A percentile compares a stretch with the other conserved stretches of the same genome.
Evolutionary conservation across 768 basidiomycete species (phyloP).

Genomic region (Amanita exitialis): DNA sequence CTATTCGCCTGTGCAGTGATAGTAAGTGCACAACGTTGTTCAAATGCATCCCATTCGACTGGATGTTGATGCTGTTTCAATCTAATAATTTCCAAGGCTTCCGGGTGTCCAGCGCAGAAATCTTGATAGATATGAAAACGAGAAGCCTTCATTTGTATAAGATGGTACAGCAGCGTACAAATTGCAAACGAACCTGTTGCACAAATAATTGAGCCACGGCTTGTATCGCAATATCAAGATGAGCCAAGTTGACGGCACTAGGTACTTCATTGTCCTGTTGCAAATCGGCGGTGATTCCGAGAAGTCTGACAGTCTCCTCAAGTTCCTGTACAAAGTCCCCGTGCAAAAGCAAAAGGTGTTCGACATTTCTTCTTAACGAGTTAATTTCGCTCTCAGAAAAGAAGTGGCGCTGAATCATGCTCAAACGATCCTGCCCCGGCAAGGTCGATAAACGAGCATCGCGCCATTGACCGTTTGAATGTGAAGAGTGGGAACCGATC

Average conservation of each 20-base stretch:
- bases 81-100: conserved; percentile 69
- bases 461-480: conserved; percentile 18
- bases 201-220: conserved; percentile 47
- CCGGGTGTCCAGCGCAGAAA: conserved; percentile 82
- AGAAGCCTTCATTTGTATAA: conserved; percentile 40
- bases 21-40: conserved; percentile 61
- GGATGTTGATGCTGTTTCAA: conserved; percentile 52
- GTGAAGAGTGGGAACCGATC: conserved; percentile 29
- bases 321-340: conserved; percentile 56
- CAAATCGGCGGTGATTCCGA: conserved; percentile 35
- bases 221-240: conserved; percentile 35
- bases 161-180: conserved; percentile 1
- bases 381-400: conserved; percentile 52
- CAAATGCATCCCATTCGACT: conserved; percentile 76
- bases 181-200: conserved; percentile 33
- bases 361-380: conserved; percentile 54
- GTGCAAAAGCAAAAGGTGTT: conserved; percentile 58
- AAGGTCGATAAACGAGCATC: conserved; percentile 15
- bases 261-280: conserved; percentile 11
- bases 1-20: conserved; percentile 27
- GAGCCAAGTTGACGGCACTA: conserved; percentile 14
- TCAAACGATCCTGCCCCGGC: conserved; percentile 20
- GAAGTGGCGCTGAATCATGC: conserved; percentile 32
- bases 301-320: conserved; percentile 33
- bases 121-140: conserved; percentile 71